Evolutionary conservation across 768 basidiomycete species (phyloP), one percentile per base, ranked within the genome.

Genomic region (Collybiopsis confluens): DNA sequence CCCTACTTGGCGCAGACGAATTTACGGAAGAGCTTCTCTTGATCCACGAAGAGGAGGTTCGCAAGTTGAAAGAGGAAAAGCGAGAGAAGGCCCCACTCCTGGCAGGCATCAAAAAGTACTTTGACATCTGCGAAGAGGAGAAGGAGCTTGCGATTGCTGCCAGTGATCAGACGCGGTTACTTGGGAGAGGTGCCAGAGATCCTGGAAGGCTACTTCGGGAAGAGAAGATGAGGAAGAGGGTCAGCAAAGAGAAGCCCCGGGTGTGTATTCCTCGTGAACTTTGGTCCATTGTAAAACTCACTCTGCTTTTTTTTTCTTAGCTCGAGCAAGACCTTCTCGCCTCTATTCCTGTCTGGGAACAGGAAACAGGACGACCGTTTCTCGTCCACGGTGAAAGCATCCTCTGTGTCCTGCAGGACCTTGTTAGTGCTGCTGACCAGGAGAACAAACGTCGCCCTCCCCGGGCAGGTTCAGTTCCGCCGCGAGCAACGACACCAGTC

Each of bases 211-310:
- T 99, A 33, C 70, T 98, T 49, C 80, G 92, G 55, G 96, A 99
- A 69, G 96, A 98, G 74, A 97, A 97, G 78, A 92, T 96, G 87
- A 79, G 96, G 51, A 98, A 98, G 68, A 78, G 95, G 26, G 93
- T 99, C 13, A 78, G 78, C 54, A 90, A 91, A 65, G 88, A 96
- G 71, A 98, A 97, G 64, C 96, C 96, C 24, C 81, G 89, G 64
- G 96, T 97, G 65, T 58, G 85, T 71, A 45, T 47, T 21, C 38
- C 21, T 48, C 5, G 1, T 38, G 8, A 48, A 35, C 7, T 15
- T 28, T 33, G n/a, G n/a, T 11, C 11, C n/a, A 8, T 3, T 43
- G 41, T 18, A 15, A 33, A 40, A 42, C 36, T 13, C 28, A 52
- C 4, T n/a, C n/a, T 50, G 16, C 36, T 36, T 36, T 45, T 36